A percentile compares a stretch with the other conserved stretches of the same genome.
Evolutionary conservation across 2,329 filamentous ascomycete genomes (phyloP).

Genomic region (Beauveria medogensis): DNA sequence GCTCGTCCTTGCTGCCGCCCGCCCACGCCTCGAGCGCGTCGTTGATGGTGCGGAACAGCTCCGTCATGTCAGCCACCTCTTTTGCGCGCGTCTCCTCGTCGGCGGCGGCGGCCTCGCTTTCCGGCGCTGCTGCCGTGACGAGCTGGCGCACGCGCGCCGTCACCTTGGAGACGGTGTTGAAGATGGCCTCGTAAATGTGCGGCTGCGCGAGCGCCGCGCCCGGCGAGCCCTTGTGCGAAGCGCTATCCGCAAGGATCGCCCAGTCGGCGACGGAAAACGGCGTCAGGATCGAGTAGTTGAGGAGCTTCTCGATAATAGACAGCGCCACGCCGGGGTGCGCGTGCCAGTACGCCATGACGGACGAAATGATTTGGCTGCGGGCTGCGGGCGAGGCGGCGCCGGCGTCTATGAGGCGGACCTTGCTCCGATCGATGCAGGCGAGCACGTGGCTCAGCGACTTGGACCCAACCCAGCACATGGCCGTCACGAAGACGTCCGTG

Average conservation of each 20-base stretch:
- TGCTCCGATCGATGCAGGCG: slow-evolving; percentile 90
- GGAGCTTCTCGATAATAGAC: slow-evolving; percentile 88
- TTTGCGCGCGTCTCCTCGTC: slow-evolving; percentile 53
- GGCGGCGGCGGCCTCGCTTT: slow-evolving; percentile 44
- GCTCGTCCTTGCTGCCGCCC: slow-evolving; percentile 61
- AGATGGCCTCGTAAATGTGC: slow-evolving; percentile 84
- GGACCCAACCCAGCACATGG: slow-evolving; percentile 85
- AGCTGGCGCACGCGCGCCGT: slow-evolving; percentile 80
- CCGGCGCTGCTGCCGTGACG: slow-evolving; percentile 48
- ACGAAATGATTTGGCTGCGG: slow-evolving; percentile 79
- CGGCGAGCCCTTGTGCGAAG: slow-evolving; percentile 42
- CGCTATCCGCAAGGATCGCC: slow-evolving; percentile 58
- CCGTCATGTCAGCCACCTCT: slow-evolving; percentile 67
- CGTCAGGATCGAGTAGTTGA: slow-evolving; percentile 93
- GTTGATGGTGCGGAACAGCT: slow-evolving; percentile 73
- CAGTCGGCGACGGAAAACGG: slow-evolving; percentile 82
- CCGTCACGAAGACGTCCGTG: slow-evolving; percentile 88
- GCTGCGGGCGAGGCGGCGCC: slow-evolving; percentile 67
- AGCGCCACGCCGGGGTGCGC: slow-evolving; percentile 88
- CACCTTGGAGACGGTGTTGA: slow-evolving; percentile 83
- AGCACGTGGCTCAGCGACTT: slow-evolving; percentile 95
- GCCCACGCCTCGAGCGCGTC: slow-evolving; percentile 69
- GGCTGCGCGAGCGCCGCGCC: slow-evolving; percentile 63
- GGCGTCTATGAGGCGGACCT: slow-evolving; percentile 75
- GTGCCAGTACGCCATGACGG: slow-evolving; percentile 87